A percentile compares a stretch with the other conserved stretches of the same genome.
phyloP scores from a whole-genome alignment of 768 basidiomycete genomes.

The Tubosaeta sp. region DNA sequence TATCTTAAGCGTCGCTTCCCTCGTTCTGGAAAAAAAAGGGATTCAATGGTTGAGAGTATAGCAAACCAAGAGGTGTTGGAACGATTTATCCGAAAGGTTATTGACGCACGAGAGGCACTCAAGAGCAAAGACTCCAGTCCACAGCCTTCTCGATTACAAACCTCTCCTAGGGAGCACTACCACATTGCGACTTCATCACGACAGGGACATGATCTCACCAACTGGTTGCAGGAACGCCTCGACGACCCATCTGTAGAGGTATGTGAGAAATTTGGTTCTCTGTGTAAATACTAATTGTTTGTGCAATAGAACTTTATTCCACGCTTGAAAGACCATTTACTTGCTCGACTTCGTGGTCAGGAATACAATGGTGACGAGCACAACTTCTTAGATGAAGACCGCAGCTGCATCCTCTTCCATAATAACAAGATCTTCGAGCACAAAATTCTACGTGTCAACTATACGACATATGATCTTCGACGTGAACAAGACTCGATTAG shows the following conservation, averaged over 20 bases:
- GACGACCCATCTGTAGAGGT: not conserved
- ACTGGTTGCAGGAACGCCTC: not conserved
- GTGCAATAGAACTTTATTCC: not conserved
- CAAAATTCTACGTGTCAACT: constrained; percentile 14
- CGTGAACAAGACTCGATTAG: constrained; percentile 37
- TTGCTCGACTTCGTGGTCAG: not conserved
- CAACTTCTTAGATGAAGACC: not conserved
- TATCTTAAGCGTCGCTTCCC: not conserved
- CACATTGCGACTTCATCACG: not conserved
- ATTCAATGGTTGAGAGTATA: not conserved
- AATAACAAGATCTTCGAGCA: constrained; percentile 2
- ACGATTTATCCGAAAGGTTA: not conserved
- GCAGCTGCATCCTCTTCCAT: not conserved
- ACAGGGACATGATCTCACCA: not conserved
- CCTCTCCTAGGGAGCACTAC: not conserved
- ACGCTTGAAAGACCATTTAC: not conserved
- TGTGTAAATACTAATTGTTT: not conserved
- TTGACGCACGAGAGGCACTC: not conserved
- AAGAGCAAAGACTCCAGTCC: not conserved
- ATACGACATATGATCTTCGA: constrained; percentile 26
- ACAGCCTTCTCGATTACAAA: not conserved
- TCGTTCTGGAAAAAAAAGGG: not conserved
- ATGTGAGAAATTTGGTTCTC: not conserved
- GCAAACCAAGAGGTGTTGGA: not conserved
- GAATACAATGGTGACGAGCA: not conserved